phyloP scores from a whole-genome alignment of 192 early-diverging fungal species.

The Coemansia sp. region DNA sequence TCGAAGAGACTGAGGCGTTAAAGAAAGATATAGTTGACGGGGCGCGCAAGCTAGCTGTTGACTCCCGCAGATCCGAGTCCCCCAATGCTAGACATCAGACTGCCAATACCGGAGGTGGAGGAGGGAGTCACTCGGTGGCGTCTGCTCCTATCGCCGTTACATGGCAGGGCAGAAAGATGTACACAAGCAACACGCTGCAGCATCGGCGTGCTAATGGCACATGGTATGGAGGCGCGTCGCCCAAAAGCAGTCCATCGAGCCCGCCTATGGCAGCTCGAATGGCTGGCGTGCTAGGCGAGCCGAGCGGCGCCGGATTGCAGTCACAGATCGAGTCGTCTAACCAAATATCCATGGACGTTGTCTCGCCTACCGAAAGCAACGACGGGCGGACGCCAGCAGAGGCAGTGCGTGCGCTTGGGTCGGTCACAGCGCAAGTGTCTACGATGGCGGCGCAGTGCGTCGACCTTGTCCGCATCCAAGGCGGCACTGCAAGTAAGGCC shows the following conservation, averaged over 20 bases:
- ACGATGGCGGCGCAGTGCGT: slow-evolving; percentile 46
- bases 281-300: background rate
- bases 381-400: slow-evolving; percentile 20
- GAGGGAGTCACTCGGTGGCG: background rate
- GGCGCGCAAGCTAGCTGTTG: background rate
- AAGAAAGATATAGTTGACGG: slow-evolving; percentile 1
- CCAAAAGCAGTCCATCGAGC: slow-evolving; percentile 23
- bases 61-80: background rate
- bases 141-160: background rate
- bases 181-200: slow-evolving; percentile 35
- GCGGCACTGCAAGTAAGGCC: background rate
- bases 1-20: slow-evolving; percentile 6
- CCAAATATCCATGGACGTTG: background rate
- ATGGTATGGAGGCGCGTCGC: slow-evolving; percentile 12
- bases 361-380: background rate
- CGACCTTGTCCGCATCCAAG: slow-evolving; percentile 15
- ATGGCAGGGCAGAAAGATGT: slow-evolving; percentile 28
- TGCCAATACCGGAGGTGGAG: background rate
- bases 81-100: background rate
- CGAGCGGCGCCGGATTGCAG: background rate
- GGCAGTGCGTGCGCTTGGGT: slow-evolving; percentile 23
- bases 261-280: slow-evolving; percentile 2
- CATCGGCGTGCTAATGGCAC: slow-evolving; percentile 25
- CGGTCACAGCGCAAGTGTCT: slow-evolving; percentile 39
- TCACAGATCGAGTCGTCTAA: background rate